Conservation (phyloP, 2,329 filamentous ascomycete genomes). For the Pseudogymnoascus sp. region DNA sequence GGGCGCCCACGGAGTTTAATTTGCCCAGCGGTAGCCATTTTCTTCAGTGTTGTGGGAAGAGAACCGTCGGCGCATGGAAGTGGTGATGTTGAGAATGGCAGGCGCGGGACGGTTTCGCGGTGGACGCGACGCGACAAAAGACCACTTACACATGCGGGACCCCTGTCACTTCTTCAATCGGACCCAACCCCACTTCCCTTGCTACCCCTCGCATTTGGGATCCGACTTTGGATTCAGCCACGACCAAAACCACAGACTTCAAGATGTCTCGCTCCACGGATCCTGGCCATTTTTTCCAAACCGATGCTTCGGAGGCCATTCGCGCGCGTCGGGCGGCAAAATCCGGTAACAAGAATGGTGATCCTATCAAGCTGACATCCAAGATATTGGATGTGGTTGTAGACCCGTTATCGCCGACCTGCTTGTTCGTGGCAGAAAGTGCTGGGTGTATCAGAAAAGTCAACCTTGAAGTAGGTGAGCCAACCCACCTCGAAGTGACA, state of each 20-base stretch:
- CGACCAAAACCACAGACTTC: conserved; percentile 7
- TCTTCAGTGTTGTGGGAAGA: conserved; percentile 12
- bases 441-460: conserved; percentile 71
- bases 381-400: conserved; percentile 71
- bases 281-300: conserved; percentile 83
- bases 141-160: conserved; percentile 7
- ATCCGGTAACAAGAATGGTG: conserved; percentile 67
- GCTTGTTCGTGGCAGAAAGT: conserved; percentile 76
- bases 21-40: conserved; percentile 28
- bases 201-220: background rate
- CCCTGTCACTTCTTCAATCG: conserved; percentile 14
- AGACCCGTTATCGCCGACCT: conserved; percentile 53
- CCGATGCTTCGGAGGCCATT: conserved; percentile 41
- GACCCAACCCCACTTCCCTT: background rate
- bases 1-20: conserved; percentile 53
- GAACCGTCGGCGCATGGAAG: conserved; percentile 8
- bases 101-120: conserved; percentile 8
- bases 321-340: conserved; percentile 59
- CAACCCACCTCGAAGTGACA: background rate
- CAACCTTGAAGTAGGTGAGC: conserved; percentile 62
- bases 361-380: conserved; percentile 70
- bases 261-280: conserved; percentile 61
- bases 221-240: background rate
- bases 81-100: conserved; percentile 12
- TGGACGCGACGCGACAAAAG: conserved; percentile 17